Evolutionary conservation across 352 stramenopile genomes (phyloP), one percentile per base, ranked within the genome.

Genomic region (Globisporangium takayamanum): DNA sequence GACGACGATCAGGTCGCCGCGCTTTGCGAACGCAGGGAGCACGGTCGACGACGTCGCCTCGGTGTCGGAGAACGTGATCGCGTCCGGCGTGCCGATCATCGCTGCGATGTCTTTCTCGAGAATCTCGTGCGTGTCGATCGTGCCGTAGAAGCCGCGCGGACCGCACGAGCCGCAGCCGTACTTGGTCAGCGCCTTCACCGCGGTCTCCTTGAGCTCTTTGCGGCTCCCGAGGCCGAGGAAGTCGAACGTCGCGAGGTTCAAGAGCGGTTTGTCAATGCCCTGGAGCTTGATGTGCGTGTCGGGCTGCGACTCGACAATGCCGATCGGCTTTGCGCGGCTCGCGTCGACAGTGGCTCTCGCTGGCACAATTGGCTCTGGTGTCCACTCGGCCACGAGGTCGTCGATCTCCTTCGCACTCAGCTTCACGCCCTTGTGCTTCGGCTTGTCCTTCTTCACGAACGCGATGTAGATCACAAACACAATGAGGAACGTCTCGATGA

Each of bases 101-200:
- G 85, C 60, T 1, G 94, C 76, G 46, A 99, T 87, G 47, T 86
- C 74, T 47, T 95, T 83, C 79, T 99, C 96, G 10, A 99, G 67
- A 33, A 83, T 83, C 69, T 92, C 81, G 57, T 92, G 84, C 50
- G 77, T 85, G 72, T 94, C 82, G 53, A 99, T 98, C 20, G 97
- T 99, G 30, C 97, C 97, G 73, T 99, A 99, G 68, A 99, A 99
- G 15, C 96, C 97, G 26, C 97, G 88, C 16, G 97, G 97, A 37
- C 97, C 97, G 63, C 97, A 99, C 30, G 88, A 98, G 18, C 97
- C 97, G 64, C 93, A 98, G 37, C 97, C 96, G 69, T 99, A 99
- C 59, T 96, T 96, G 56, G 89, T 85, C 30, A 99, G 65, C n/a
- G 96, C 86, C 37, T 89, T 76, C 8, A 84, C 63, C 3, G 94